Base-by-base conservation (phyloP, 1,284 basidiomycete genomes). In the Cystobasidiaceae sp. region DNA sequence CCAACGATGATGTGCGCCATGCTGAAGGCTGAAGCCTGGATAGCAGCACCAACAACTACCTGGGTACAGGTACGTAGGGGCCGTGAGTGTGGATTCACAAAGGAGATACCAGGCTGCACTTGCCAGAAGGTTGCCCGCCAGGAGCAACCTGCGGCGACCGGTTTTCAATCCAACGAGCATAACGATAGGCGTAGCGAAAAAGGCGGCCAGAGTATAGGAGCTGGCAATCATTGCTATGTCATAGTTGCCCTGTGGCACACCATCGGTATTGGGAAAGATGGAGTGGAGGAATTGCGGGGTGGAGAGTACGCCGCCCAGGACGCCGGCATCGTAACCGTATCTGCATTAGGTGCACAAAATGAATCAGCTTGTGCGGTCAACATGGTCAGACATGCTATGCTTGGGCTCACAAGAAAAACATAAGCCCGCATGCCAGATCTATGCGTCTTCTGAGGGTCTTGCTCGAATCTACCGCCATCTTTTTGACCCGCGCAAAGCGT, bases 281-380 rank as follows among this genome's bases (percentile, higher is more conserved):
- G 21, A 27, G 46, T 44, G 55, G 7, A 63, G 34, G 41, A 63
- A 63, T 32, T 63, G 60, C 15, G 60, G 60, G 11, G 60, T 63
- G 13, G 55, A 50, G 25, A 63, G 30, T 7, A 63, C 60, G 21
- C 60, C 60, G 21, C 60, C 60, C 15, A 63, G 49, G 2, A 63
- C 60, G 9, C 60, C 60, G 25, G 60, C 60, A 44, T 63, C 60
- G 19, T 55, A 63, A 3, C 60, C 60, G 27, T 55, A 63, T n/a
- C 62, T 60, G 8, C 23, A 3, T 23, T 23, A 46, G 5, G 21
- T 23, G 2, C 7, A 54, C 9, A 8, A 17, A 17, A 32, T n/a
- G n/a, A n/a, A n/a, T n/a, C n/a, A n/a, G n/a, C n/a, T n/a, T n/a
- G n/a, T n/a, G n/a, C n/a, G n/a, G n/a, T n/a, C n/a, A n/a, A n/a